A percentile compares a stretch with the other conserved stretches of the same genome.
phyloP scores from a whole-genome alignment of 768 basidiomycete genomes.

The Psilocybe subaeruginosa region DNA sequence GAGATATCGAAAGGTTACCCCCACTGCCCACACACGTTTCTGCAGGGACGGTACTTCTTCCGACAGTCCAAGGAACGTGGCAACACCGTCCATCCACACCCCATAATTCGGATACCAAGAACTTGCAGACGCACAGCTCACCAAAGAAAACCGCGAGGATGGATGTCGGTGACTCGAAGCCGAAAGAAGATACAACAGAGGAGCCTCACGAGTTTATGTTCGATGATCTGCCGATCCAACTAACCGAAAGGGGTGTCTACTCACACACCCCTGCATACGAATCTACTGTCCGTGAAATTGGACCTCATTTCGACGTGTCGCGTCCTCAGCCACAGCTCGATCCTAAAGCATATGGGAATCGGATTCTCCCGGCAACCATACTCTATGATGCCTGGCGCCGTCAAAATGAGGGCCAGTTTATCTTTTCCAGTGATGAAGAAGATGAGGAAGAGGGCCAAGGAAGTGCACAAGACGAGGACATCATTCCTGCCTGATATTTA shows the following conservation, averaged over 20 bases:
- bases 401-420: conserved; percentile 14
- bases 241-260: conserved; percentile 7
- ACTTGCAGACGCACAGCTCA: background rate
- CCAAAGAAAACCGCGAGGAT: conserved; percentile 12
- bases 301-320: conserved; percentile 18
- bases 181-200: background rate
- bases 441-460: conserved; percentile 2
- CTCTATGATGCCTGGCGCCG: conserved; percentile 24
- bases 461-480: background rate
- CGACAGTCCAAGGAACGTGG: conserved; percentile 11
- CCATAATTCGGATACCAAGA: background rate
- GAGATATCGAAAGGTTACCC: background rate
- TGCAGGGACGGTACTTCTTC: conserved; percentile 11
- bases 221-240: conserved; percentile 13
- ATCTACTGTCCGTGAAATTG: conserved; percentile 4
- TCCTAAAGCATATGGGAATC: conserved; percentile 14
- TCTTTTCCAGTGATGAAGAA: conserved; percentile 3
- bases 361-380: conserved; percentile 18
- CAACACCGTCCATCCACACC: background rate
- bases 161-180: background rate
- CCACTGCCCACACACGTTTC: conserved; percentile 5
- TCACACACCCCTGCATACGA: background rate
- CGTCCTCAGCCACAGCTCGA: conserved; percentile 26
- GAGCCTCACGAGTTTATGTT: conserved; percentile 6
- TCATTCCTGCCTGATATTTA: no score